phyloP scores from a whole-genome alignment of 768 basidiomycete species.

The Mrakia gelida region DNA sequence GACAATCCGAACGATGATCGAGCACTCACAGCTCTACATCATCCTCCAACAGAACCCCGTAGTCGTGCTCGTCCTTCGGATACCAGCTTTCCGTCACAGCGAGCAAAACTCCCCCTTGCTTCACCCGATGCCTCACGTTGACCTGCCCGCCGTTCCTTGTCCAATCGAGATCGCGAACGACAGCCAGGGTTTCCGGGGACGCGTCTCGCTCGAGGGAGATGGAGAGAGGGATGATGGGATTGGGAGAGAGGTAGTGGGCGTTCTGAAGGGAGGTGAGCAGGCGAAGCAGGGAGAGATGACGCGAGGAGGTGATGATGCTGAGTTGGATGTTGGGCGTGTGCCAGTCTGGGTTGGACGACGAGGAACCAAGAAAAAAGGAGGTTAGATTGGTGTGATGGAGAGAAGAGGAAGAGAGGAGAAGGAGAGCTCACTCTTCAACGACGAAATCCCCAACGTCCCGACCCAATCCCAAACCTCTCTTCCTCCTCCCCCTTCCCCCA shows the following conservation, averaged over 20 bases:
- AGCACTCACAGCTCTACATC: conserved; percentile 68
- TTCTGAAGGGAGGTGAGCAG: conserved; percentile 59
- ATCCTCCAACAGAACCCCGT: conserved; percentile 77
- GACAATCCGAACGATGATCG: background rate
- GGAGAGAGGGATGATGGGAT: conserved; percentile 51
- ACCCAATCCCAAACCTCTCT: background rate
- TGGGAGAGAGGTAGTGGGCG: conserved; percentile 66
- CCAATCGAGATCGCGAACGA: conserved; percentile 59
- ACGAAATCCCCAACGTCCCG: background rate
- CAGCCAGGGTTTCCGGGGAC: conserved; percentile 54
- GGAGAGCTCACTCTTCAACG: background rate
- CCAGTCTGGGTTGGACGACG: conserved; percentile 56
- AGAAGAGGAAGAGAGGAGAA: background rate
- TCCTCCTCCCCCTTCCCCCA: background rate
- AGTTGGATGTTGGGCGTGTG: conserved; percentile 64
- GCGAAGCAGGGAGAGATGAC: conserved; percentile 65
- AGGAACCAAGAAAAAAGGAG: no score
- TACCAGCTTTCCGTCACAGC: conserved; percentile 90
- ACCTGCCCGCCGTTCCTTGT: conserved; percentile 48
- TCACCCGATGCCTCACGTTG: conserved; percentile 64
- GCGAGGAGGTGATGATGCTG: conserved; percentile 70
- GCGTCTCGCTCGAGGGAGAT: conserved; percentile 74
- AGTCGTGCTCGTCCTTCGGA: conserved; percentile 64
- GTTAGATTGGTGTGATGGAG: background rate
- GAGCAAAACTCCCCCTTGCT: conserved; percentile 73